phyloP scores from a whole-genome alignment of 805 yeast species.

The Candida taoyuanica region DNA sequence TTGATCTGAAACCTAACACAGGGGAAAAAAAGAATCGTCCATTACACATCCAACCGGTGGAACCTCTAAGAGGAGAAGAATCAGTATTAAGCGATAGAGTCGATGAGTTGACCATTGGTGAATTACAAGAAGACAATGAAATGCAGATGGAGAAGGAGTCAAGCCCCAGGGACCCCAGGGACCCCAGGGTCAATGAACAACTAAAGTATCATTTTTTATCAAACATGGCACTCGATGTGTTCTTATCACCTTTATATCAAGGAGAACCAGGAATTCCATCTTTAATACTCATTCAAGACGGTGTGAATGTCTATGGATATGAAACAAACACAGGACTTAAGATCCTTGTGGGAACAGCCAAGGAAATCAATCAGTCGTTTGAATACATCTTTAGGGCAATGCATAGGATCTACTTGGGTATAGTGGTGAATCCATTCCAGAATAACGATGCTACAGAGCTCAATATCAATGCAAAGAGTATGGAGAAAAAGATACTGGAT shows the following conservation, averaged over 20 bases:
- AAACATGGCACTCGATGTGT: slow-evolving; percentile 73
- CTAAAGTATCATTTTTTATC: slow-evolving; percentile 64
- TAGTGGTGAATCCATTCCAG: slow-evolving; percentile 63
- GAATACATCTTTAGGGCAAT: slow-evolving; percentile 35
- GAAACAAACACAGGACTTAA: slow-evolving; percentile 67
- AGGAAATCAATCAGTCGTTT: slow-evolving; percentile 28
- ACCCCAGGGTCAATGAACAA: slow-evolving; percentile 4
- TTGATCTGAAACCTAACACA: neutral
- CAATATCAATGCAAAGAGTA: slow-evolving; percentile 24
- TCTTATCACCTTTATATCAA: slow-evolving; percentile 44
- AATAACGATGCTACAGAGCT: slow-evolving; percentile 16
- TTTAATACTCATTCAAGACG: slow-evolving; percentile 62
- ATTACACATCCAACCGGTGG: slow-evolving; percentile 53
- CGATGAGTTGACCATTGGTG: slow-evolving; percentile 7
- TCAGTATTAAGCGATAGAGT: slow-evolving; percentile 10
- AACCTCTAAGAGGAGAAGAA: slow-evolving; percentile 26
- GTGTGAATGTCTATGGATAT: slow-evolving; percentile 59
- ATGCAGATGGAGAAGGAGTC: neutral
- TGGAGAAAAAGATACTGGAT: slow-evolving; percentile 14
- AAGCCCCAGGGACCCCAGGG: neutral
- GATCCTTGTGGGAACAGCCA: slow-evolving; percentile 51
- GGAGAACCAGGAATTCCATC: slow-evolving; percentile 35
- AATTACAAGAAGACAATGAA: neutral
- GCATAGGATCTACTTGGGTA: slow-evolving; percentile 49
- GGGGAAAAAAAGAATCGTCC: slow-evolving; percentile 47